Evolutionary conservation across 805 yeast genomes (phyloP).

Genomic region (Diddensiella caesifluorescens): DNA sequence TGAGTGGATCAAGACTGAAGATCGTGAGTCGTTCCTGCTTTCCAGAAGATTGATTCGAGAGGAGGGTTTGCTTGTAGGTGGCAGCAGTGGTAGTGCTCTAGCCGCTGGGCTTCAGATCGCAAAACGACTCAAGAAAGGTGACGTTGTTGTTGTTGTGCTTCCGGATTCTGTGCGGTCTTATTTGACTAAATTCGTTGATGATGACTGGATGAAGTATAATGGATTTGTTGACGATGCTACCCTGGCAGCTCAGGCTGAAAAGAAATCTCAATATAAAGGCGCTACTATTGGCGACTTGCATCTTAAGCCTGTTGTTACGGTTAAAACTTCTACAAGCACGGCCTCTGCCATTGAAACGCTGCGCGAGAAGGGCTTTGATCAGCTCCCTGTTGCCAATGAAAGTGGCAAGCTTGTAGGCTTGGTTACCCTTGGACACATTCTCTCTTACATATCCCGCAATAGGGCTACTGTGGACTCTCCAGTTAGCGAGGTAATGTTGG

Average conservation of each 20-base stretch:
- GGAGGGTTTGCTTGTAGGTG: slow-evolving; percentile 85
- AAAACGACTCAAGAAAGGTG: slow-evolving; percentile 64
- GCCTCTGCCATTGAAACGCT: slow-evolving; percentile 62
- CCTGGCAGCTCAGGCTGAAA: slow-evolving; percentile 35
- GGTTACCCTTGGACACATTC: slow-evolving; percentile 66
- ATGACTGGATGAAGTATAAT: slow-evolving; percentile 82
- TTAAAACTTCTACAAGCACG: slow-evolving; percentile 53
- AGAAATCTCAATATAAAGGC: slow-evolving; percentile 39
- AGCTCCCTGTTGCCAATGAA: slow-evolving; percentile 64
- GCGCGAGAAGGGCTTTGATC: slow-evolving; percentile 76
- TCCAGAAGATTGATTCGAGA: slow-evolving; percentile 78
- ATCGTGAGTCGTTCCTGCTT: slow-evolving; percentile 68
- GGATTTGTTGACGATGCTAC: slow-evolving; percentile 58
- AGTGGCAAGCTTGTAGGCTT: slow-evolving; percentile 65
- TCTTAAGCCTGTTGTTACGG: slow-evolving; percentile 76
- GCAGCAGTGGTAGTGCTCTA: slow-evolving; percentile 82
- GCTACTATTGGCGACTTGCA: slow-evolving; percentile 64
- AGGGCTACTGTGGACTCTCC: slow-evolving; percentile 51
- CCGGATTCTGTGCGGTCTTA: slow-evolving; percentile 86
- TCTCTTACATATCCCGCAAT: slow-evolving; percentile 61
- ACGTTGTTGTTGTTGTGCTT: slow-evolving; percentile 70
- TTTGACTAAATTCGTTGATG: slow-evolving; percentile 81
- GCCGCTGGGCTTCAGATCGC: slow-evolving; percentile 71
- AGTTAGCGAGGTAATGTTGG: slow-evolving; percentile 57
- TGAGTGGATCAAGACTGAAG: slow-evolving; percentile 82